A percentile compares a stretch with the other conserved stretches of the same genome.
Conservation (phyloP, 192 early-diverging fungal genomes). For the Polychytrium aggregatum region DNA sequence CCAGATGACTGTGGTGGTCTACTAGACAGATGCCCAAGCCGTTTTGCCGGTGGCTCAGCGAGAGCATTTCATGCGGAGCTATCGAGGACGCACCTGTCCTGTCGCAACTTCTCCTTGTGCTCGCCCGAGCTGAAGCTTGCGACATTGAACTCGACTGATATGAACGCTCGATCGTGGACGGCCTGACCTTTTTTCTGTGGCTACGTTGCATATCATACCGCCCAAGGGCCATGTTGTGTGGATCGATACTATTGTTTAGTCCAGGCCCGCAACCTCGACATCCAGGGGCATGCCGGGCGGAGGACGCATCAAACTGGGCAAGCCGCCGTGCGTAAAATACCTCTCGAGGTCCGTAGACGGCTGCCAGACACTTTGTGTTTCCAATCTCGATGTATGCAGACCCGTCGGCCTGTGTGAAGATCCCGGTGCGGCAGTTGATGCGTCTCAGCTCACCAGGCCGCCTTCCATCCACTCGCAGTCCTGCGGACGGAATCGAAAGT, state of each 20-base stretch:
- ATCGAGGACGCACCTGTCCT: constrained; percentile 69
- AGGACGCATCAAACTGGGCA: too few species aligned
- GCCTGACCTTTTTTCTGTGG: constrained; percentile 41
- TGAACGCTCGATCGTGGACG: constrained; percentile 58
- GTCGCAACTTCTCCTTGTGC: constrained; percentile 68
- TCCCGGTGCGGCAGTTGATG: constrained; percentile 64
- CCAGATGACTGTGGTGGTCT: too few species aligned
- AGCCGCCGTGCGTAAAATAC: too few species aligned
- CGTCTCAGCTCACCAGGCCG: constrained; percentile 79
- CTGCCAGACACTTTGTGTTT: constrained; percentile 84
- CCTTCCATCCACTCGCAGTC: constrained; percentile 88
- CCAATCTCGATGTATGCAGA: constrained; percentile 92
- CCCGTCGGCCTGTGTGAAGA: constrained; percentile 78
- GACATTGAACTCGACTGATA: constrained; percentile 85
- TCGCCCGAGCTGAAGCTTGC: constrained; percentile 87
- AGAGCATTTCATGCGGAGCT: not conserved
- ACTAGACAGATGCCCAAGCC: too few species aligned
- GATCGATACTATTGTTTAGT: too few species aligned
- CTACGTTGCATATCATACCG: constrained; percentile 12
- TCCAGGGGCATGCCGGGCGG: too few species aligned
- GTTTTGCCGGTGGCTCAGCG: not conserved
- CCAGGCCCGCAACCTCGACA: too few species aligned
- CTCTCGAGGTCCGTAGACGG: constrained; percentile 90
- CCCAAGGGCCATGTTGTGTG: too few species aligned
- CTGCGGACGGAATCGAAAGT: too few species aligned